These are phyloP conservation scores for Arthrobotrys sinensis DNA, from an alignment of 2,329 filamentous ascomycete genomes.

Conservation along the genomic window DNA sequence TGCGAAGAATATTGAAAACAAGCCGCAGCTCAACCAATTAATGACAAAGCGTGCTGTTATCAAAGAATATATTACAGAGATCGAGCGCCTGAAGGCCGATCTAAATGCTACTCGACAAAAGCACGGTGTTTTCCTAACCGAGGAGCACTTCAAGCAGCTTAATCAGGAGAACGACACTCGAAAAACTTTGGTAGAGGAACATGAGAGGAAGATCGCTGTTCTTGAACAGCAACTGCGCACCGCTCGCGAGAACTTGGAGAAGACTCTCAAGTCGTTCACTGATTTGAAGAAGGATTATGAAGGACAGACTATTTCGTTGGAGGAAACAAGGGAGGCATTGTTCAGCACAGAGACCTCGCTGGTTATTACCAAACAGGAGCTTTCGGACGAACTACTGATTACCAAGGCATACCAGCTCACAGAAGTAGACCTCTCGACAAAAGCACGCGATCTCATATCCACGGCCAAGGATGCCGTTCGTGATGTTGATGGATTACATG, in stretches of 20 bases:
- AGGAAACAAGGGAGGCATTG: constrained; percentile 76
- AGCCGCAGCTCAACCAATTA: constrained; percentile 92
- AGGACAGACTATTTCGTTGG: constrained; percentile 78
- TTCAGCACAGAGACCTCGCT: constrained; percentile 82
- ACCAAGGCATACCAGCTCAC: constrained; percentile 89
- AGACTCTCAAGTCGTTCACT: constrained; percentile 88
- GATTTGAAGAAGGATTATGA: constrained; percentile 92
- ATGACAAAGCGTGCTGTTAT: constrained; percentile 94
- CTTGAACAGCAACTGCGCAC: constrained; percentile 91
- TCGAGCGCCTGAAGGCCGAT: constrained; percentile 94
- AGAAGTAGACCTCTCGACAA: constrained; percentile 80
- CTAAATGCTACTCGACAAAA: constrained; percentile 91
- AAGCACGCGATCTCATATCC: constrained; percentile 82
- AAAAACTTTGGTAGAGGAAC: constrained; percentile 91
- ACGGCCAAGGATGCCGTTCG: constrained; percentile 83
- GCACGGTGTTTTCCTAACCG: constrained; percentile 93
- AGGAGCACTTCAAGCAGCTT: constrained; percentile 90
- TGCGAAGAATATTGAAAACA: constrained; percentile 98
- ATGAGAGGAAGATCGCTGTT: constrained; percentile 90
- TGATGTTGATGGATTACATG: constrained; percentile 85
- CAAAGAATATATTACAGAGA: constrained; percentile 89
- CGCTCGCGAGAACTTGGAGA: constrained; percentile 93
- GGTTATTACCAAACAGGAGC: constrained; percentile 79
- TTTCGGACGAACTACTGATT: constrained; percentile 84
- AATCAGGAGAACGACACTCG: constrained; percentile 92